Conservation (phyloP, 805 yeast genomes). For the Metschnikowia cubensis region DNA sequence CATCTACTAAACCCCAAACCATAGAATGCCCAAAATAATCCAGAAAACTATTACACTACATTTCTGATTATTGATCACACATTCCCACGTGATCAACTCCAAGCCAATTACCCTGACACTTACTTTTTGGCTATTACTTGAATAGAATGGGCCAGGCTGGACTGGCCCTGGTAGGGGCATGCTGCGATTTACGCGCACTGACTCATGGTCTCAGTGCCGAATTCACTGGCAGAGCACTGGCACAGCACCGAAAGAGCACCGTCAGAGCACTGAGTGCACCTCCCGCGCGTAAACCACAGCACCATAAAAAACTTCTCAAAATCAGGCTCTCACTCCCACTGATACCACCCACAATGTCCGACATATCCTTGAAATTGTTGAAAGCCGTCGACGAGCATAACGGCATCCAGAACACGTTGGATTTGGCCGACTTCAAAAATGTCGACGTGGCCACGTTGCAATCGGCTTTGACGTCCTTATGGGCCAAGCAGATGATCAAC, state of each 20-base stretch:
- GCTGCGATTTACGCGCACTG: slow-evolving; percentile 3
- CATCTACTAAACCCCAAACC: no score
- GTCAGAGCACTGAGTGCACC: no score
- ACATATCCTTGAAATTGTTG: slow-evolving; percentile 59
- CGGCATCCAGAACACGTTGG: slow-evolving; percentile 65
- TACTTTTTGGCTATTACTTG: no score
- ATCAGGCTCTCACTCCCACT: background rate
- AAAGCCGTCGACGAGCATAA: slow-evolving; percentile 55
- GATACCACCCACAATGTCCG: slow-evolving; percentile 48
- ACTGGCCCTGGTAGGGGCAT: background rate
- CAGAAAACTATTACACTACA: no score
- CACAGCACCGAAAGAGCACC: no score
- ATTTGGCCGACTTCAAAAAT: slow-evolving; percentile 54
- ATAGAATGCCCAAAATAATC: no score
- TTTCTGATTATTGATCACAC: no score
- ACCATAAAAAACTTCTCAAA: slow-evolving; percentile 15
- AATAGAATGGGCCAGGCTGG: no score
- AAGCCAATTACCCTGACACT: no score
- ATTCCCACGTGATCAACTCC: no score
- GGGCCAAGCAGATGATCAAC: slow-evolving; percentile 76
- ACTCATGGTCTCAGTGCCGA: background rate
- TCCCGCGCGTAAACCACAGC: slow-evolving; percentile 12
- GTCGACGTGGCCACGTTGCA: slow-evolving; percentile 63
- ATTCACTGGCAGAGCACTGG: no score
- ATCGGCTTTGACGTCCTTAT: slow-evolving; percentile 81